Base-by-base conservation (phyloP, 495 filamentous ascomycete species). In the Rusavskia elegans region DNA sequence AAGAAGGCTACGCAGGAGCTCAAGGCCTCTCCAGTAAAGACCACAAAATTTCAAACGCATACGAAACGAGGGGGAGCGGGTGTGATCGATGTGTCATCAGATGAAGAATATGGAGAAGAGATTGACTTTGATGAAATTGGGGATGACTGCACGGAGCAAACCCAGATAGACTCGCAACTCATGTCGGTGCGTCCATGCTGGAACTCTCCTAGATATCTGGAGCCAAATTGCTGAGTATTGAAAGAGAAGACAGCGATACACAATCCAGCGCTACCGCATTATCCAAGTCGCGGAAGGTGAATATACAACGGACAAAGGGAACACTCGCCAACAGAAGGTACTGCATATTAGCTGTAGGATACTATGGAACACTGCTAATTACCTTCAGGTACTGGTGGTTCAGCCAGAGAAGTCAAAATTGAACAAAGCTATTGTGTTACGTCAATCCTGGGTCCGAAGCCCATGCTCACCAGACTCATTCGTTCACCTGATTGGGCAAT, bases 401-500 rank as follows among this genome's bases (percentile, higher is more conserved):
- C 76, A 84, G 65, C 78, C 82, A 40, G 87, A 95, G 57, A 77
- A 74, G 45, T 78, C 76, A 13, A 80, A 81, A 53, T 60, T 65
- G 2, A 72, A 72, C 42, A 86, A 77, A 59, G 80, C 71, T 10
- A 78, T 98, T 35, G 73, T 83, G 52, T 77, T 98, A 45, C 81
- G 92, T 48, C 85, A 85, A 42, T 82, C 83, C 35, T 98, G 92
- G 92, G 69, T 73, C 54, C 84, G 87, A 27, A 93, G 84, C 9
- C 78, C 82, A 27, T 87, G 81, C 44, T 79, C 71, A 29, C 72
- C 75, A 41, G 83, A 82, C 38, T 80, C 84, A 9, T 87, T 80
- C 61, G 79, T 97, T 50, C 87, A 95, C 66, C 66, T 95, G 50
- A 83, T 95, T 52, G 88, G 89, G n/a, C 68, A 77, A 19, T 93